These are phyloP conservation scores for Amanita rimosa DNA, from an alignment of 768 basidiomycete species.

Conservation along the genomic window DNA sequence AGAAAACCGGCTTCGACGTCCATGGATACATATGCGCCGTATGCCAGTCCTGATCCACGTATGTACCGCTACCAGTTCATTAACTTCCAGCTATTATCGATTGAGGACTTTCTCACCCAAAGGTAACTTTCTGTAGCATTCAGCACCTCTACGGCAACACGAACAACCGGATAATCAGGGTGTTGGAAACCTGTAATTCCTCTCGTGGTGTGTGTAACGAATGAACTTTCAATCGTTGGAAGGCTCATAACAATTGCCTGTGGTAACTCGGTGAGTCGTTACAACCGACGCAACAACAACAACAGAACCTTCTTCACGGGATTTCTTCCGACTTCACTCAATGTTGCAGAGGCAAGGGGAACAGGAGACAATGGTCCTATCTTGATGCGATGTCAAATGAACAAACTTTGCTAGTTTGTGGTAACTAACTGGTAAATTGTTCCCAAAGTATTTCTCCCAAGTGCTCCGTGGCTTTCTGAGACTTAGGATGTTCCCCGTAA, in stretches of 20 bases:
- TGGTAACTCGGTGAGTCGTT: conserved; percentile 7
- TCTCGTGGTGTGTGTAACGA: conserved; percentile 65
- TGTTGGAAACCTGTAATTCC: conserved; percentile 73
- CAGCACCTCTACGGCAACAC: conserved; percentile 76
- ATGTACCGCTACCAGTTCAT: conserved; percentile 57
- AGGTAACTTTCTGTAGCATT: conserved; percentile 93
- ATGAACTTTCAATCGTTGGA: conserved; percentile 92
- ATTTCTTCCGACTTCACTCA: conserved; percentile 64
- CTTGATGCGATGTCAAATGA: conserved; percentile 19
- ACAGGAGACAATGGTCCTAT: conserved; percentile 51
- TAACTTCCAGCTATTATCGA: not conserved
- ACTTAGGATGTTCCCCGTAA: conserved; percentile 75
- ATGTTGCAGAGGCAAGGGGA: conserved; percentile 51
- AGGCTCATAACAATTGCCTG: conserved; percentile 82
- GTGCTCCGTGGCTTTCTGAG: conserved; percentile 61
- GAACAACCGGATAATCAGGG: conserved; percentile 74
- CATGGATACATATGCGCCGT: conserved; percentile 68
- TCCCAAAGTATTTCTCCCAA: conserved; percentile 62
- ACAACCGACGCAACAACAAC: not conserved
- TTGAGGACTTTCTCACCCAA: conserved; percentile 46
- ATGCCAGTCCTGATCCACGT: conserved; percentile 90
- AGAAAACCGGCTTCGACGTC: conserved; percentile 75
- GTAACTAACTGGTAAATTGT: conserved; percentile 42
- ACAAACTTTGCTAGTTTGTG: not conserved
- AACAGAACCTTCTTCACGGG: conserved; percentile 54